Conservation (phyloP, 306 rosid species). For the Quercus dentata region DNA sequence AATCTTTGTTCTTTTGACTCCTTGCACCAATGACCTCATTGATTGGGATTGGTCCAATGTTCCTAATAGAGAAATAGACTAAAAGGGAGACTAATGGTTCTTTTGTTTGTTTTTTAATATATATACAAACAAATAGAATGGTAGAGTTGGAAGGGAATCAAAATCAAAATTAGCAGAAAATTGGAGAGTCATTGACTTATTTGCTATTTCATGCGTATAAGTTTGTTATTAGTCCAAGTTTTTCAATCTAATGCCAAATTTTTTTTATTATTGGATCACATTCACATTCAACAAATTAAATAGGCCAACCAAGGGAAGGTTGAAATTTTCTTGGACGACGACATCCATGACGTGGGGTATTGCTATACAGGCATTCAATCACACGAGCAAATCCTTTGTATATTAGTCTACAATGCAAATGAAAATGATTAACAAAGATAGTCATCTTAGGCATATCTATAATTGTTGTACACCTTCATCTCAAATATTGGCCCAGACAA, state of each 20-base stretch:
- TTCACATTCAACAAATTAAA: background rate
- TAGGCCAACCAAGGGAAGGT: background rate
- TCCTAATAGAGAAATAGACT: background rate
- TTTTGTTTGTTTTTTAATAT: background rate
- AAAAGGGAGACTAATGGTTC: background rate
- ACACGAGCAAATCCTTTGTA: background rate
- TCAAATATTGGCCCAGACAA: constrained; percentile 18
- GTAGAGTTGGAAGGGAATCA: background rate
- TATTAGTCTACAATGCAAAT: background rate
- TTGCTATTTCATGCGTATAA: background rate
- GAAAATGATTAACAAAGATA: background rate
- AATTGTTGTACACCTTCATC: background rate
- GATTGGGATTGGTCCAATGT: background rate
- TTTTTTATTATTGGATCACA: background rate
- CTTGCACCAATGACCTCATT: constrained; percentile 9
- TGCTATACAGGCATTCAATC: background rate
- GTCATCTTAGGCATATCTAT: background rate
- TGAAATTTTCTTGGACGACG: background rate
- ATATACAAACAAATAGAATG: background rate
- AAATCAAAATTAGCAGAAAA: background rate
- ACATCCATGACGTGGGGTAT: background rate
- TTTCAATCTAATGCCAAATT: background rate
- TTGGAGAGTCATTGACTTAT: background rate
- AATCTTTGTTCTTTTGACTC: constrained; percentile 23
- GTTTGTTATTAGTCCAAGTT: too few relatives aligned